Percentiles rank a stretch among this genome's conserved stretches.
Evolutionary conservation across 1,139 yeast species (phyloP).

Genomic region (Candida sanyaensis): DNA sequence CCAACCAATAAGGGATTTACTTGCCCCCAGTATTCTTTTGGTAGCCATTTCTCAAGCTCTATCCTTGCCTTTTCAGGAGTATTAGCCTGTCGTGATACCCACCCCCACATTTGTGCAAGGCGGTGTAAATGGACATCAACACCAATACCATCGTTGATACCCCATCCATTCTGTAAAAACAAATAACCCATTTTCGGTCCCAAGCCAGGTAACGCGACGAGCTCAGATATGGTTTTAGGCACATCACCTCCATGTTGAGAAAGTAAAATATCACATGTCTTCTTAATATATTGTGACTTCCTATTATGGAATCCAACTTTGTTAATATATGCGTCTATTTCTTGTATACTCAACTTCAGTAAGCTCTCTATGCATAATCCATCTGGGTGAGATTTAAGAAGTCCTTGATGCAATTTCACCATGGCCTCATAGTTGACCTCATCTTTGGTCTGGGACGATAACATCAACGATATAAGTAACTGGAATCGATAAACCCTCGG

Average conservation of each 20-base stretch:
- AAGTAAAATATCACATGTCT: slow-evolving; percentile 55
- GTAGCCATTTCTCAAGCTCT: slow-evolving; percentile 74
- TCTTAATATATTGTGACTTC: slow-evolving; percentile 71
- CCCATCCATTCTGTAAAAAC: slow-evolving; percentile 82
- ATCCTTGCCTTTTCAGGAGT: slow-evolving; percentile 78
- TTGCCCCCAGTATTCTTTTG: slow-evolving; percentile 73
- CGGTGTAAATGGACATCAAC: slow-evolving; percentile 94
- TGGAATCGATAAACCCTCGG: slow-evolving; percentile 66
- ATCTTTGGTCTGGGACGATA: slow-evolving; percentile 92
- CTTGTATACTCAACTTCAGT: slow-evolving; percentile 51
- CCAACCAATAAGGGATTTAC: slow-evolving; percentile 88
- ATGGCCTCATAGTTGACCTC: slow-evolving; percentile 80
- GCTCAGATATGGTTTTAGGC: slow-evolving; percentile 65
- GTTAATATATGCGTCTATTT: slow-evolving; percentile 64
- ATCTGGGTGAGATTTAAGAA: slow-evolving; percentile 11
- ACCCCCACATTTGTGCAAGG: slow-evolving; percentile 77
- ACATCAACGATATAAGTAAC: slow-evolving; percentile 75
- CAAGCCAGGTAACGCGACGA: slow-evolving; percentile 80
- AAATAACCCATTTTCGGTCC: slow-evolving; percentile 96
- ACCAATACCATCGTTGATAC: slow-evolving; percentile 75
- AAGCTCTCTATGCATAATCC: slow-evolving; percentile 38
- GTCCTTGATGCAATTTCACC: slow-evolving; percentile 48
- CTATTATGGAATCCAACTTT: slow-evolving; percentile 88
- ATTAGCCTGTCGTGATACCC: slow-evolving; percentile 57
- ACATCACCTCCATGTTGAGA: slow-evolving; percentile 64